Base-by-base conservation (phyloP, 306 rosid species). In the Spatholobus suberectus region DNA sequence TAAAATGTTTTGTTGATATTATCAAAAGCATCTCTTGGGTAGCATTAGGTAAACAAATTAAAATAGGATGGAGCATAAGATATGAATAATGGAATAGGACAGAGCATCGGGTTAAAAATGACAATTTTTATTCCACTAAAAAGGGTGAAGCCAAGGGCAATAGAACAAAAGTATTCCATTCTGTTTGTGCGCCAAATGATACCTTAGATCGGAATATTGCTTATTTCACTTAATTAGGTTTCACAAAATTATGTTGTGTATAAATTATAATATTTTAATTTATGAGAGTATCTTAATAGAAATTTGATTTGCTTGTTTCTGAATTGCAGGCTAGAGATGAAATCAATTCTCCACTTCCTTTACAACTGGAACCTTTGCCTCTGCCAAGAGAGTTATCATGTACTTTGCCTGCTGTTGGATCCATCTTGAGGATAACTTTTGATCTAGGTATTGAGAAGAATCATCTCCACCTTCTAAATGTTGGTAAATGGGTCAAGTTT, bases 241-340 rank as follows among this genome's bases (percentile, higher is more conserved):
- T 67, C 17, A 10, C 8, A 11, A 23, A 11, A 57, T 23, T 55
- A 4, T 55, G 23, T 6, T 62, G 23, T 84, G 49, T 18, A 24
- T 13, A 20, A 15, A 29, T 46, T 67, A 44, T 20, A 57, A 55
- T 70, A 49, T 68, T 72, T 77, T 57, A 17, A 34, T 81, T 49
- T 38, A 34, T 41, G 51, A 58, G 68, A 40, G 21, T 9, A 69
- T 67, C 6, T 29, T 26, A 41, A 49, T 59, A 34, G 62, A 70
- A 74, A 54, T 27, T 40, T 47, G 59, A 32, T 35, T 29, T 29
- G 52, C 44, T 75, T 69, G 52, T 71, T 62, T 37, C 54, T 77
- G 57, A 85, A 78, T 70, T 73, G 43, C 87, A 95, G 98, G 85
- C 75, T 86, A 2, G 91, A 77, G 89, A 92, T 76, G 98, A 93